A percentile compares a stretch with the other conserved stretches of the same genome.
phyloP scores from a whole-genome alignment of 1,139 yeast genomes.

The Debaryomyces coudertii region DNA sequence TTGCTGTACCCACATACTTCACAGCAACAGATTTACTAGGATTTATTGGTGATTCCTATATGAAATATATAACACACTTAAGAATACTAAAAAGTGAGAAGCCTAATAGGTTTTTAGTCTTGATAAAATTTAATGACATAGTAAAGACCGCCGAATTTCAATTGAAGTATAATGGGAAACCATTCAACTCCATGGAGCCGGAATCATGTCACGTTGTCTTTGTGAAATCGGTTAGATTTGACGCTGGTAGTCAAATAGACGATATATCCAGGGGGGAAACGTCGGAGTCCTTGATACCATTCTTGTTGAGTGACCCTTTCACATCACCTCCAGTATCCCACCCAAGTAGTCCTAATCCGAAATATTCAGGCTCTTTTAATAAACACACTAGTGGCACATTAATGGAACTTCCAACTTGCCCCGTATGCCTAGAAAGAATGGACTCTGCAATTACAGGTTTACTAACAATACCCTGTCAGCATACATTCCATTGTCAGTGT shows the following conservation, averaged over 20 bases:
- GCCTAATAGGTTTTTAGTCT: conserved; percentile 73
- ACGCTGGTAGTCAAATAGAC: conserved; percentile 15
- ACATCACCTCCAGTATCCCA: conserved; percentile 31
- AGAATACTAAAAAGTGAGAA: conserved; percentile 69
- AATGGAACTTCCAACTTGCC: conserved; percentile 86
- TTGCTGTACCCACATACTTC: conserved; percentile 87
- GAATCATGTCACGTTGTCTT: conserved; percentile 80
- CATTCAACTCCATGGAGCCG: conserved; percentile 86
- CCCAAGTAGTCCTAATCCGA: conserved; percentile 6
- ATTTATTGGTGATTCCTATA: conserved; percentile 66
- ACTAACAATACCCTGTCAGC: conserved; percentile 88
- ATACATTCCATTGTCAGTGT: conserved; percentile 91
- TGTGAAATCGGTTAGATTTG: conserved; percentile 60
- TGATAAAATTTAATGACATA: conserved; percentile 69
- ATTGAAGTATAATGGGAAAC: conserved; percentile 67
- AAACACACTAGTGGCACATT: conserved; percentile 22
- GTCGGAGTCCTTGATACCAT: conserved; percentile 54
- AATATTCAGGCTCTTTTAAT: conserved; percentile 6
- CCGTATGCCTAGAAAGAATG: conserved; percentile 90
- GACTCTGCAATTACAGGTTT: conserved; percentile 82
- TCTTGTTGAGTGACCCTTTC: conserved; percentile 74
- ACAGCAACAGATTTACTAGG: conserved; percentile 84
- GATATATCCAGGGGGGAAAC: conserved; percentile 17
- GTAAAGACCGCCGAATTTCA: conserved; percentile 65
- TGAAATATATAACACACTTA: conserved; percentile 67